Conservation (phyloP, 2,329 filamentous ascomycete genomes). For the Zymoseptoria brevis region DNA sequence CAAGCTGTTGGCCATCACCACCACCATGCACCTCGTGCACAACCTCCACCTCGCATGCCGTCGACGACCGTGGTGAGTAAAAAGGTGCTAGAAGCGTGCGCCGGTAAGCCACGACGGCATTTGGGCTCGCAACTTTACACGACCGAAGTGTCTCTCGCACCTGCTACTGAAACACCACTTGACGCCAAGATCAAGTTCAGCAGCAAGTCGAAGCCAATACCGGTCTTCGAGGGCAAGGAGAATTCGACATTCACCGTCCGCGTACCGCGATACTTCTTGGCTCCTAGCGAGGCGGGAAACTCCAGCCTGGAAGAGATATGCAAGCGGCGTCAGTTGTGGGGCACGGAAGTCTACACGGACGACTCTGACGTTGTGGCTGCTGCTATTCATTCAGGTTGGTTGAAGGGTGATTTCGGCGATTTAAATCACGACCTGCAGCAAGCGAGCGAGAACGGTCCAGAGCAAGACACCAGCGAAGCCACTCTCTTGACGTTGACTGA, state of each 20-base stretch:
- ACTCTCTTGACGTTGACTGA: conserved; percentile 11
- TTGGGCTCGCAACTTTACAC: conserved; percentile 80
- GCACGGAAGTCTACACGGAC: conserved; percentile 89
- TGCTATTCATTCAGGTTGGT: conserved; percentile 87
- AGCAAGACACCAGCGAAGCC: conserved; percentile 28
- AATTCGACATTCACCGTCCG: conserved; percentile 89
- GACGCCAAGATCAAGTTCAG: conserved; percentile 51
- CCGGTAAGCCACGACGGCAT: conserved; percentile 64
- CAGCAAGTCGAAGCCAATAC: conserved; percentile 62
- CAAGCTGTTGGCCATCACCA: conserved; percentile 32
- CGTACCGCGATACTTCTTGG: conserved; percentile 69
- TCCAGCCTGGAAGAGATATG: conserved; percentile 74
- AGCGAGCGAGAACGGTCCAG: conserved; percentile 27
- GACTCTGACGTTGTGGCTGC: conserved; percentile 90
- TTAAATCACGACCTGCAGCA: conserved; percentile 26
- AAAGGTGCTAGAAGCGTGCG: conserved; percentile 63
- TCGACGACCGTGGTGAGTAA: conserved; percentile 61
- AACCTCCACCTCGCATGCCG: conserved; percentile 47
- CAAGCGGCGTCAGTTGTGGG: conserved; percentile 73
- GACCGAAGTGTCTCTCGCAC: conserved; percentile 49
- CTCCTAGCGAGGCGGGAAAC: conserved; percentile 7
- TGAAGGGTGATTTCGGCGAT: conserved; percentile 78
- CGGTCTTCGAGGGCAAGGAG: conserved; percentile 66
- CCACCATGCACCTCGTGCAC: conserved; percentile 28
- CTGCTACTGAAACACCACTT: conserved; percentile 26